Evolutionary conservation across 2,329 filamentous ascomycete genomes (phyloP), one percentile per base, ranked within the genome.

Genomic region (Botrytis deweyae): DNA sequence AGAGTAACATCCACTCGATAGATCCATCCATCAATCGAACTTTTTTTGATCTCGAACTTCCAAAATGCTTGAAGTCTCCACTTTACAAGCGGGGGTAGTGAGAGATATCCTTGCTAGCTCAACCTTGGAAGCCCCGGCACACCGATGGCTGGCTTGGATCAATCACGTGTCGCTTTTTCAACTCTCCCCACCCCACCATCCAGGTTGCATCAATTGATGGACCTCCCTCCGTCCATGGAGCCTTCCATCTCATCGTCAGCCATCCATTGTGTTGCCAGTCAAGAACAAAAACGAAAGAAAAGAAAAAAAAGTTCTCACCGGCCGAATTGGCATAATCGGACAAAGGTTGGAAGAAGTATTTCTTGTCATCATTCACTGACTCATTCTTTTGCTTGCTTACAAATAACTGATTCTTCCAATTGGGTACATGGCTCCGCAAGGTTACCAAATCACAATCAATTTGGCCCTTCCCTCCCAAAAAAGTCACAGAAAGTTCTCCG

Each of bases 1-100:
- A 18, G 52, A n/a, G 52, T 55, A 8, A 55, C 52, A 55, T 29
- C 52, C 52, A 55, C 25, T 8, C 29, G n/a, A 55, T 2, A 16
- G n/a, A 29, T 44, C 63, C 63, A 46, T 65, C 63, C 63, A 33
- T 46, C 40, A 42, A 44, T 65, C 40, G 59, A 65, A 29, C 63
- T 25, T 42, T 65, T 44, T 65, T 22, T 4, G 42, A 66, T 66
- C 63, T 62, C 59, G 61, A 63, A 63, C 61, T 40, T 63, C 59
- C 61, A 16, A 63, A 63, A 63, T 63, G 22, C 61, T n/a, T 40
- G 33, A 40, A 40, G 61, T 40, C 36, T 18, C 61, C 61, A 63
- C 61, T 63, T 63, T n/a, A 29, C 7, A 63, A 25, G 61, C 61
- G 61, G 61, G 61, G 61, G 22, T 38, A 16, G 22, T 40, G 8